Evolutionary conservation across 306 rosid species (phyloP), one percentile per base, ranked within the genome.

Genomic region (Sesbania bispinosa): DNA sequence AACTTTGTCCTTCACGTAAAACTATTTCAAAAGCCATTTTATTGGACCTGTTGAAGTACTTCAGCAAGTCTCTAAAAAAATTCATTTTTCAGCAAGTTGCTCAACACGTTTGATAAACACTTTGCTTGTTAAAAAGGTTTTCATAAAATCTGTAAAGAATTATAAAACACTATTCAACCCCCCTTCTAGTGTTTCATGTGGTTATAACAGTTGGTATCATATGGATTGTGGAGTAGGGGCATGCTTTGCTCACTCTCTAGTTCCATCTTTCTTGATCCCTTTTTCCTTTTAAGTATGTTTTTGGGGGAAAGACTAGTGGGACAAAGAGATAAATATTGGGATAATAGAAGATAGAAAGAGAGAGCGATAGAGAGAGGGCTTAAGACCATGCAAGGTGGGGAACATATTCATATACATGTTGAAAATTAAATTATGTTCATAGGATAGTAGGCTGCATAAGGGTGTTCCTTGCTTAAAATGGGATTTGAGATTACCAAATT

Each of bases 361-460:
- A n/a, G n/a, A n/a, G n/a, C n/a, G n/a, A n/a, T n/a, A 70, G 46
- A 48, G 73, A 51, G 67, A 50, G 7, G 39, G 57, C 50, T 79
- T 74, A 78, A 86, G 84, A 82, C 97, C 97, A 86, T 54, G 75
- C 62, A 94, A 84, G 89, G 98, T 94, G 98, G 98, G 95, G 93
- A 85, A 85, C 97, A 94, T 76, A 86, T 89, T 94, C 86, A 94
- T 90, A 69, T 73, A 81, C 66, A 77, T 62, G 81, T 89, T 86
- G 96, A 89, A 94, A 78, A 66, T 59, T n/a, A 82, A 64, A 80
- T 73, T 69, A 82, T 86, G 83, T 78, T 51, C 69, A 81, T 81
- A 76, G 84, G 71, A 75, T 79, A 73, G 62, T 81, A 78, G 98
- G 85, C 45, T 85, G 78, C 59, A 79, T 81, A 45, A 83, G 78